Base-by-base conservation (phyloP, 257 asterid species). In the Voacanga thouarsii region DNA sequence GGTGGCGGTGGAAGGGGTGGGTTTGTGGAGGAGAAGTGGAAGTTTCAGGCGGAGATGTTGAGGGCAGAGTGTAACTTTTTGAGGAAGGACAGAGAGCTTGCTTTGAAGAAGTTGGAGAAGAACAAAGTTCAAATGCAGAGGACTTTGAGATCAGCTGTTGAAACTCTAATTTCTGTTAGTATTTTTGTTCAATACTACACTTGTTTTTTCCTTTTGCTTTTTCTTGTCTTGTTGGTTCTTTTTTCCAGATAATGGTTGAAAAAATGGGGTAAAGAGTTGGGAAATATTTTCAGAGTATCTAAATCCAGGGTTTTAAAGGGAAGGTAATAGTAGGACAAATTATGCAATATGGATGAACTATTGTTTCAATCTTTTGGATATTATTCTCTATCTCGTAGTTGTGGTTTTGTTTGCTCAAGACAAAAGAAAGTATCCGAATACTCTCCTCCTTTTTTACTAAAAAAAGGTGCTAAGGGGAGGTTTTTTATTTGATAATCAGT, bases 31-130 rank as follows among this genome's bases (percentile, higher is more conserved):
- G 97, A 89, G 83, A 88, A 88, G 50, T 92, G 97, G 97, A 85
- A 85, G 92, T 90, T 92, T 78, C 95, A 94, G 72, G 96, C 96
- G 44, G 98, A 92, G 89, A 90, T 94, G 64, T 84, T 92, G 77
- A 88, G 97, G 83, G 98, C 97, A 2, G 97, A 90, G 78, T 94
- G 97, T 64, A 89, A 86, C 66, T 87, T 89, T 68, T 64, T 92
- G 85, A 89, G 97, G 74, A 89, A 87, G 88, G 97, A 94, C 47
- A 89, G 96, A 77, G 97, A 89, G 79, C 82, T 88, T 18, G 96
- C 94, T 80, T 57, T 88, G 81, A 90, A 86, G 87, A 92, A 92
- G 75, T 59, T 94, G 87, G 96, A 92, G 78, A 89, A 87, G 55
- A 92, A 91, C 49, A 84, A 88, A 74, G 79, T 81, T 16, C 91